Base-by-base conservation (phyloP, 2,329 filamentous ascomycete species). In the Fusarium keratoplasticum region DNA sequence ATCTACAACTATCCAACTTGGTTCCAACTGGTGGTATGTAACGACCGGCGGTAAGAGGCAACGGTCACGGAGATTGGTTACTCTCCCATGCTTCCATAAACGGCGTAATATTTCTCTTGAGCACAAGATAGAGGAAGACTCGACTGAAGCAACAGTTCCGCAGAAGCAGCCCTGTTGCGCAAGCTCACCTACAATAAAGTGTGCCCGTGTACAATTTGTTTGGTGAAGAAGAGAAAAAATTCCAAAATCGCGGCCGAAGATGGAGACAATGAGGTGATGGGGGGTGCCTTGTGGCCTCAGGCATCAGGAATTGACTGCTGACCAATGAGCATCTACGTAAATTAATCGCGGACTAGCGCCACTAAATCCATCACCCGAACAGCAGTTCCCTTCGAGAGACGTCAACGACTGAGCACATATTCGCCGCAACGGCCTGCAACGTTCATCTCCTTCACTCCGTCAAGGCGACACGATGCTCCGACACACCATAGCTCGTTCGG, bases 21-120 rank as follows among this genome's bases (percentile, higher is more conserved):
- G 50, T 54, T 31, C 50, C 27, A 54, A 31, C 50, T 54, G 65
- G 59, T 78, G 64, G 67, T 72, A 90, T 92, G 90, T 92, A 86
- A 91, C 90, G 87, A 90, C 90, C 90, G 90, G 89, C 91, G 90
- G 91, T 93, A 92, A 92, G 90, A 91, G 88, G 88, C 88, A 88
- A 77, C 85, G 87, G 84, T 90, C 89, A 89, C 86, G 78, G 87
- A 90, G 86, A 84, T 83, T 82, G 81, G 81, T 73, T 83, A 82
- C 86, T 89, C 89, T 92, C 85, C 86, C 89, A 88, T 90, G 89
- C 89, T 91, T 92, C 91, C 91, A 92, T 91, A 91, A 90, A 83
- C 90, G 89, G 90, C 88, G 90, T 90, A 82, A 82, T 80, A 80
- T 86, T 86, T 69, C 81, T 92, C 90, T 91, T 79, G 90, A 87